Evolutionary conservation across 441 rosid genomes (phyloP).

Genomic region (Capsella rubella): DNA sequence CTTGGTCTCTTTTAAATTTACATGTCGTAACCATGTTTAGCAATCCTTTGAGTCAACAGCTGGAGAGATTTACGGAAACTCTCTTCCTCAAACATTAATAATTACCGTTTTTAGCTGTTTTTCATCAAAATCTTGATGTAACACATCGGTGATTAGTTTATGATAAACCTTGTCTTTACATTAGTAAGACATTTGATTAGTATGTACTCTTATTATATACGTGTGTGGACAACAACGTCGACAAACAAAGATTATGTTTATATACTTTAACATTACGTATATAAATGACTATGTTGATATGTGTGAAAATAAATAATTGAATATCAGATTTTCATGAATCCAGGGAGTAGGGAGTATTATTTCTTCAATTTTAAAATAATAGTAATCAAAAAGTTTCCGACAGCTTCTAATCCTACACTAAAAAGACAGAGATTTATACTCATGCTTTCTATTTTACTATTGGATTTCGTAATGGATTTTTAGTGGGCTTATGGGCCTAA

Average conservation of each 20-base stretch:
- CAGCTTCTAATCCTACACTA: no score
- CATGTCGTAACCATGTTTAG: constrained; percentile 30
- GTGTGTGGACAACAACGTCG: constrained; percentile 5
- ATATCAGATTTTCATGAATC: neutral
- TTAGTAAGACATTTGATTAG: neutral
- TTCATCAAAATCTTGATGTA: constrained; percentile 2
- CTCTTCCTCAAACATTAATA: neutral
- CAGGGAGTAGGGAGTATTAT: no score
- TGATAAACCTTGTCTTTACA: neutral
- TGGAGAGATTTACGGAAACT: constrained; percentile 23
- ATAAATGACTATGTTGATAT: neutral
- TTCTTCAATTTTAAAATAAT: no score
- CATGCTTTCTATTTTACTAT: no score
- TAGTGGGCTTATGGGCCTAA: constrained; percentile 41
- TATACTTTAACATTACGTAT: neutral
- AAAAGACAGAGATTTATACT: no score
- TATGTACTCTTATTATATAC: neutral
- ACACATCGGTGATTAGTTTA: constrained; percentile 12
- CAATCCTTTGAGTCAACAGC: neutral
- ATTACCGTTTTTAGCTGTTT: neutral
- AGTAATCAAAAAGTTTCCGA: no score
- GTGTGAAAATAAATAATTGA: neutral
- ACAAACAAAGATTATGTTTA: neutral
- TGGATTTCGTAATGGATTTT: neutral
- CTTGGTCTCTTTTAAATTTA: constrained; percentile 18